A percentile compares a stretch with the other conserved stretches of the same genome.
phyloP scores from a whole-genome alignment of 2,329 filamentous ascomycete species.

The Gliomastix tumulicola region DNA sequence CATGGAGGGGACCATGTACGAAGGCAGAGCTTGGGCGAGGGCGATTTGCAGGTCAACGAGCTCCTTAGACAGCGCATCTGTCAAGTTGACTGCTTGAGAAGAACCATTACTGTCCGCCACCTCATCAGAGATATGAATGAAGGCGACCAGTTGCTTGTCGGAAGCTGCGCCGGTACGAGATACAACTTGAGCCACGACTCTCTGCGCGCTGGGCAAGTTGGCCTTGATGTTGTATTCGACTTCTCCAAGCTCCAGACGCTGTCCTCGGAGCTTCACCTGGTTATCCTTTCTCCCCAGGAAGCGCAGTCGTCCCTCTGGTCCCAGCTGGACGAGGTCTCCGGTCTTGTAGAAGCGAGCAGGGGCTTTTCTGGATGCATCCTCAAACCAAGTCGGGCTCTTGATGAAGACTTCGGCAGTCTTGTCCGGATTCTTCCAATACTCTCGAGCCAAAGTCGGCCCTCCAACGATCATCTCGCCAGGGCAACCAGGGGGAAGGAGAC shows the following conservation, averaged over 20 bases:
- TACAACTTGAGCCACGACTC: too few relatives aligned
- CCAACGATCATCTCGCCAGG: constrained; percentile 35
- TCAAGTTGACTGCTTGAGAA: too few relatives aligned
- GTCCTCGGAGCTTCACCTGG: constrained; percentile 52
- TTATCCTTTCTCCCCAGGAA: constrained; percentile 49
- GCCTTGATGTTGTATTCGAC: constrained; percentile 14
- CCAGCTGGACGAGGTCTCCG: constrained; percentile 36
- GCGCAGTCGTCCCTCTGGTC: constrained; percentile 26
- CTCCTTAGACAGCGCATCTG: too few relatives aligned
- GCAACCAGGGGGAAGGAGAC: neutral
- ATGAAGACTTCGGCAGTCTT: constrained; percentile 4
- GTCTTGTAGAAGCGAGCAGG: constrained; percentile 30
- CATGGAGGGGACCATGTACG: neutral
- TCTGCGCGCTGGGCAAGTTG: too few relatives aligned
- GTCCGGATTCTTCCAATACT: constrained; percentile 2
- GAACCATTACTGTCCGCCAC: too few relatives aligned
- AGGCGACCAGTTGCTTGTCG: too few relatives aligned
- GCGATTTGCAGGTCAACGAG: too few relatives aligned
- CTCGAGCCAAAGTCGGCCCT: constrained; percentile 11
- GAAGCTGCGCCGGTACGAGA: too few relatives aligned
- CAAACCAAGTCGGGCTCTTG: constrained; percentile 9
- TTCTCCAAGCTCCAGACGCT: constrained; percentile 38
- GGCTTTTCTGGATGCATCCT: neutral
- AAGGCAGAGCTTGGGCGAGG: neutral
- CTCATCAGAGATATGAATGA: neutral